Conservation (phyloP, 768 basidiomycete species). For the Hirschioporus abietinus region DNA sequence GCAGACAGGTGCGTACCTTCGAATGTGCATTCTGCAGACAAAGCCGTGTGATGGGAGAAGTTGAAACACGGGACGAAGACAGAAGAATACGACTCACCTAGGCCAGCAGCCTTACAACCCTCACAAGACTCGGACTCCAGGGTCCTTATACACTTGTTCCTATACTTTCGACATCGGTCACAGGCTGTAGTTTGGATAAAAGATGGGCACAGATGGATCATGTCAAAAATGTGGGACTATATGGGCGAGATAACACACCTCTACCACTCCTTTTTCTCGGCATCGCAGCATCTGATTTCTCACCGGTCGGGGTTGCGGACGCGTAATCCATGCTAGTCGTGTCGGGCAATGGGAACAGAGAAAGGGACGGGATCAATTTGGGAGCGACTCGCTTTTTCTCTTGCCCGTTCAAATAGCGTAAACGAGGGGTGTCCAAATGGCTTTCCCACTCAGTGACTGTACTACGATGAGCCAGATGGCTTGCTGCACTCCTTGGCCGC, state of each 20-base stretch:
- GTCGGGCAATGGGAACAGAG: neutral
- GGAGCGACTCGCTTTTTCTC: neutral
- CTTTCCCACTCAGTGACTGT: neutral
- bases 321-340: neutral
- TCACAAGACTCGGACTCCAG: conserved; percentile 61
- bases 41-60: neutral
- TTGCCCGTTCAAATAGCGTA: neutral
- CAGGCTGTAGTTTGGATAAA: conserved; percentile 45
- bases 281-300: neutral
- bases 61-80: neutral
- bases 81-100: conserved; percentile 39
- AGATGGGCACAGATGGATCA: neutral
- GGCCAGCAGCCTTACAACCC: conserved; percentile 70
- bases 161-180: conserved; percentile 85
- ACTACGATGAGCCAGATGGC: neutral
- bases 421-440: neutral
- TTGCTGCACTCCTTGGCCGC: no score
- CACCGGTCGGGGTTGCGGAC: neutral
- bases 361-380: neutral
- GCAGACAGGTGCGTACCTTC: conserved; percentile 34
- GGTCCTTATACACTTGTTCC: conserved; percentile 79
- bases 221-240: neutral
- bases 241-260: neutral
- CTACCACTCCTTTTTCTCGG: neutral
- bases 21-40: conserved; percentile 59